These are phyloP conservation scores for Litchi chinensis DNA, from an alignment of 345 rosid species.

Conservation along the genomic window DNA sequence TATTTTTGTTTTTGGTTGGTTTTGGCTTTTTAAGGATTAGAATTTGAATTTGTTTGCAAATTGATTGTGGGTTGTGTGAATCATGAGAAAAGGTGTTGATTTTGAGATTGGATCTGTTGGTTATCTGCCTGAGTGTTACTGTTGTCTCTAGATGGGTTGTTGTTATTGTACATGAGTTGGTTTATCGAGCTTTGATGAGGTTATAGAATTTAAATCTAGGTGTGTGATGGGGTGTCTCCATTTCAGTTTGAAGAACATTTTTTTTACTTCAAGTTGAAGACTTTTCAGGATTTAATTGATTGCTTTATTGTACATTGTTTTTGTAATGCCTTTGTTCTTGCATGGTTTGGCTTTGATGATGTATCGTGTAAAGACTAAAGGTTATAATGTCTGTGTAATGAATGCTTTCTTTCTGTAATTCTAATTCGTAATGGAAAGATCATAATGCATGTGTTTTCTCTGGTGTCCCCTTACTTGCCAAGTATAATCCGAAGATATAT, in stretches of 20 bases:
- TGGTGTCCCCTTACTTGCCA: background rate
- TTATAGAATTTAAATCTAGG: background rate
- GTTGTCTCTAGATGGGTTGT: conserved; percentile 5
- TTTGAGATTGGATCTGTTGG: background rate
- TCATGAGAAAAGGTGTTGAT: background rate
- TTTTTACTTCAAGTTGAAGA: conserved; percentile 1
- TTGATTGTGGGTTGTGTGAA: conserved; percentile 7
- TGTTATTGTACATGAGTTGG: background rate
- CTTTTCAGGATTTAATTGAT: background rate
- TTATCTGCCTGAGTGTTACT: background rate
- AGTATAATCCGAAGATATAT: background rate
- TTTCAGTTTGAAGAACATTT: background rate
- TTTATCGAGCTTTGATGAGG: background rate
- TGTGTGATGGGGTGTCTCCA: background rate
- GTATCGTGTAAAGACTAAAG: background rate
- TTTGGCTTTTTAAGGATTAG: background rate
- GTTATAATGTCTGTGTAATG: background rate
- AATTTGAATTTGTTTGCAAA: background rate
- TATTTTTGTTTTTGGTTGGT: background rate
- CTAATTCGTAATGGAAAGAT: background rate
- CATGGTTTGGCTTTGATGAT: background rate
- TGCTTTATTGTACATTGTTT: background rate
- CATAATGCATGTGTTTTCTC: background rate
- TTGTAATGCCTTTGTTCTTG: background rate
- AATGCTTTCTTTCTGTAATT: background rate